Base-by-base conservation (phyloP, 2,329 filamentous ascomycete genomes). In the Podosphaera aphanis region DNA sequence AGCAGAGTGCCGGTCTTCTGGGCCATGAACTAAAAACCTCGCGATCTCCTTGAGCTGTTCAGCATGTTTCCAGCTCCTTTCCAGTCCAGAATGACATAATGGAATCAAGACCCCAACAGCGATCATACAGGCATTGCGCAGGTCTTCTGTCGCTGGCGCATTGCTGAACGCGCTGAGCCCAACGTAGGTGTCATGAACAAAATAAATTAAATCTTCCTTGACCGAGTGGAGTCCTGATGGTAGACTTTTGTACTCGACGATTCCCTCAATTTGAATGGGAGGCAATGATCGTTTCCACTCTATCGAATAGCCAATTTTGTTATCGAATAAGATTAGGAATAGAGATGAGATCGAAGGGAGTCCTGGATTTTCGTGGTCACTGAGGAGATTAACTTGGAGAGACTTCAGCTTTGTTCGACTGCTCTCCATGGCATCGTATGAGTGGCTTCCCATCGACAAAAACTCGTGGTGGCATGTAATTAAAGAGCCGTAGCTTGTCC, bases 241-340 rank as follows among this genome's bases (percentile, higher is more conserved):
- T 41, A 98, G 70, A 50, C 84, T 92, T 64, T 94, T 95, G 71
- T 85, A 98, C 63, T 98, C 90, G 56, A 94, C 84, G 20, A 81
- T 76, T 46, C 84, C 84, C 54, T 93, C 83, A 43, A 95, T 71
- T 62, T 73, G 69, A 63, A 88, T 70, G 43, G 74, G 77, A 13
- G 75, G 68, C 1, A 74, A 63, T 11, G 79, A 74, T 52, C 74
- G 76, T 61, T 92, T 84, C 90, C 90, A 95, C 31, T 76, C 74
- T 58, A 95, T 80, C 40, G 84, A 93, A 63, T 79, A 93, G 66
- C 85, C 85, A 56, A 84, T 79, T 62, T 86, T 90, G 64, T 88
- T 80, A 63, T 93, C 85, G 64, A 93, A 93, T 58, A 82, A 76
- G 62, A 93, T 88, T 50, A 93, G 70, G 62, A 93, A 93, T 31